Percentiles rank a stretch among this genome's conserved stretches.
These are phyloP conservation scores for Candida jianshihensis DNA, from an alignment of 805 yeast species.

Conservation along the genomic window DNA sequence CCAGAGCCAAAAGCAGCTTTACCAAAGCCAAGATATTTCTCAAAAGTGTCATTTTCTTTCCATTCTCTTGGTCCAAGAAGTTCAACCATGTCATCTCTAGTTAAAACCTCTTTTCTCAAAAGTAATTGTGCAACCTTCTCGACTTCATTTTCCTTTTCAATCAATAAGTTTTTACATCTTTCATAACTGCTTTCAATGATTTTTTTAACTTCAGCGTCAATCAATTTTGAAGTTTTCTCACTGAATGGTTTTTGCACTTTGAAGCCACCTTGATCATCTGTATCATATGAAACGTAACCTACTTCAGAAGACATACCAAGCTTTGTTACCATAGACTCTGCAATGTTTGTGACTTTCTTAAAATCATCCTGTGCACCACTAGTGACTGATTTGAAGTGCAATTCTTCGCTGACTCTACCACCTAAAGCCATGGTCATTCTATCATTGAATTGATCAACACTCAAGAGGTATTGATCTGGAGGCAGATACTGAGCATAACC, in stretches of 20 bases:
- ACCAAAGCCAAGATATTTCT: constrained; percentile 57
- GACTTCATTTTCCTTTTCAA: constrained; percentile 53
- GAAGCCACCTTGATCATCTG: constrained; percentile 43
- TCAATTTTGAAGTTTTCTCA: constrained; percentile 59
- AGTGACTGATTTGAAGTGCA: constrained; percentile 81
- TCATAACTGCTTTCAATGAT: constrained; percentile 60
- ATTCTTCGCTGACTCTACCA: constrained; percentile 87
- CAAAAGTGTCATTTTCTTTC: constrained; percentile 83
- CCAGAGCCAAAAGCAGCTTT: constrained; percentile 7
- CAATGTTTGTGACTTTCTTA: constrained; percentile 84
- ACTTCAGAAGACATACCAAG: constrained; percentile 83
- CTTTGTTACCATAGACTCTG: constrained; percentile 81
- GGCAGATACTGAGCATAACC: constrained; percentile 97
- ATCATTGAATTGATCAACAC: constrained; percentile 69
- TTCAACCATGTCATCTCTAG: constrained; percentile 74
- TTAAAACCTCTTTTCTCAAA: constrained; percentile 65
- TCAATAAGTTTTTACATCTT: constrained; percentile 50
- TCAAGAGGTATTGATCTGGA: constrained; percentile 74
- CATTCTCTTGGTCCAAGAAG: constrained; percentile 73
- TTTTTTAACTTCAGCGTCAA: constrained; percentile 64
- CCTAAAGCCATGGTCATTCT: constrained; percentile 93
- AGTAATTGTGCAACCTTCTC: constrained; percentile 70
- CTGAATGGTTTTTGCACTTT: constrained; percentile 59
- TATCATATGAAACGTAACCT: constrained; percentile 57
- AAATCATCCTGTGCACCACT: constrained; percentile 92